Base-by-base conservation (phyloP, 352 stramenopile genomes). In the Pythium periplocum region DNA sequence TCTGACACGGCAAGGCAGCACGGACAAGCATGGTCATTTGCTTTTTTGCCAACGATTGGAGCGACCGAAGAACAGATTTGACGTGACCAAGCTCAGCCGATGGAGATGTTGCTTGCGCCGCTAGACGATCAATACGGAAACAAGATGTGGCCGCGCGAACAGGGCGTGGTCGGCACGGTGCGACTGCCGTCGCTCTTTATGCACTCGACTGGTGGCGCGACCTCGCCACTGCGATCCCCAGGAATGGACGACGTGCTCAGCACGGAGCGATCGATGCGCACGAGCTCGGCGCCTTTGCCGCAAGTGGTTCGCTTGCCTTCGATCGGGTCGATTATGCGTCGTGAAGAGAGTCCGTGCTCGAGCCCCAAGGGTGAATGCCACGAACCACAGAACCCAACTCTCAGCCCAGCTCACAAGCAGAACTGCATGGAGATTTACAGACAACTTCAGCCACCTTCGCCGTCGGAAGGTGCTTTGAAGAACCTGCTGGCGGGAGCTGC, bases 71-170 rank as follows among this genome's bases (percentile, higher is more conserved):
- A 26, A 26, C 17, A 26, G 17, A 40, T 40, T 12, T 40, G 46
- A 40, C 17, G 17, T 26, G 17, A 26, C 17, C 17, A 26, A 26
- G 17, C 17, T 26, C 17, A 26, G 17, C 17, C 46, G 2, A 87
- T 87, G 77, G 72, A 87, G 53, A 78, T 80, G 59, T 73, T 85
- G 55, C 70, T 87, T 61, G 72, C 77, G n/a, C 77, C 74, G 2
- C 49, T 84, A 52, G 71, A 87, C 65, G 48, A 80, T 34, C 58
- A 74, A 36, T 72, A 74, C 49, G 61, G 55, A 45, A 55, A 55
- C 6, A 53, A 71, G 50, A 41, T 64, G 48, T 26, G 17, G 17
- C 17, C 17, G 17, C 17, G 17, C 17, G 17, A 26, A 26, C 17
- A 26, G 17, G 17, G 17, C 17, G 17, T 26, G 17, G 17, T 26